Evolutionary conservation across 2,329 filamentous ascomycete species (phyloP).

Genomic region (Stemphylium lycopersici): DNA sequence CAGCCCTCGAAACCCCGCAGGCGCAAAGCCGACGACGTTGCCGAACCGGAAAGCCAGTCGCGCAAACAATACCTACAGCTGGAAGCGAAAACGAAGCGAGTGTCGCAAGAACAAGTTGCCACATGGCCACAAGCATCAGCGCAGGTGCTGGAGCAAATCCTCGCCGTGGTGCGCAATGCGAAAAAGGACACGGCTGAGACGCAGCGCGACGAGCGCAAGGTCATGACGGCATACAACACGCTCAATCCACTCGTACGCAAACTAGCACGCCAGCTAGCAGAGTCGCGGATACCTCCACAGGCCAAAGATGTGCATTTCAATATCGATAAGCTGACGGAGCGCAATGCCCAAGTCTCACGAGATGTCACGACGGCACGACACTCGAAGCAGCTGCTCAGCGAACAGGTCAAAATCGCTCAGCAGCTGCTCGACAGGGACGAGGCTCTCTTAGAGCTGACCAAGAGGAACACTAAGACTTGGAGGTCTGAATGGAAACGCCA

Average conservation of each 20-base stretch:
- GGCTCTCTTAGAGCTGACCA: constrained; percentile 35
- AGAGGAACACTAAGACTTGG: constrained; percentile 38
- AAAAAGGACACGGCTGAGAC: constrained; percentile 67
- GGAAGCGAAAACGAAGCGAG: constrained; percentile 42
- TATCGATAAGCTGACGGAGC: constrained; percentile 68
- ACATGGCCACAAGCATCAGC: constrained; percentile 63
- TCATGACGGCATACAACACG: constrained; percentile 61
- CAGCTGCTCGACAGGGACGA: constrained; percentile 36
- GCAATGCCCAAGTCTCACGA: constrained; percentile 56
- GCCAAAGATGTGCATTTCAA: constrained; percentile 62
- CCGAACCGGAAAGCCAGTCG: constrained; percentile 19
- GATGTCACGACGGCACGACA: constrained; percentile 67
- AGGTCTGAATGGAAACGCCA: constrained; percentile 40
- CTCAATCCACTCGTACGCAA: constrained; percentile 62
- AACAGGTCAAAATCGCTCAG: constrained; percentile 65
- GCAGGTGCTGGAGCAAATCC: constrained; percentile 62
- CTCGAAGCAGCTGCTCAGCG: constrained; percentile 64
- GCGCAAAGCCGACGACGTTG: constrained; percentile 33
- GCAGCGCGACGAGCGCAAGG: constrained; percentile 54
- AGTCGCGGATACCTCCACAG: constrained; percentile 70
- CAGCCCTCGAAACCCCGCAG: constrained; percentile 21
- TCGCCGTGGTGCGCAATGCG: constrained; percentile 62
- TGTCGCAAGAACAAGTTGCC: constrained; percentile 47
- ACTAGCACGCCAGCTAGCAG: constrained; percentile 63
- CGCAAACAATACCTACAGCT: constrained; percentile 42